Evolutionary conservation across 306 rosid species (phyloP).

Genomic region (Urtica urens): DNA sequence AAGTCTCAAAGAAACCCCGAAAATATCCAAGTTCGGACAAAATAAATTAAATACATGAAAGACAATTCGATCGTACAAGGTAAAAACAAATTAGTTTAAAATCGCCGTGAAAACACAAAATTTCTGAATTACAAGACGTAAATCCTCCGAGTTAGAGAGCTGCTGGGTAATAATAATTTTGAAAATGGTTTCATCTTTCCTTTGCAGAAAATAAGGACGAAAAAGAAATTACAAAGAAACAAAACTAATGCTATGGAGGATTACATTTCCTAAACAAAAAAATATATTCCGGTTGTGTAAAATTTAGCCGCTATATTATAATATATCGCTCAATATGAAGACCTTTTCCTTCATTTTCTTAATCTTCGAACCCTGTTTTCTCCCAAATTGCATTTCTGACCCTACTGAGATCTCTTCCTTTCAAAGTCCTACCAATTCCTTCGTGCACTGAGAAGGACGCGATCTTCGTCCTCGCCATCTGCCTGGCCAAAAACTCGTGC

Average conservation of each 20-base stretch:
- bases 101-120: neutral
- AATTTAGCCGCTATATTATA: neutral
- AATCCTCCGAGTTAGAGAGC: slow-evolving; percentile 12
- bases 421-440: slow-evolving; percentile 79
- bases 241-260: slow-evolving; percentile 9
- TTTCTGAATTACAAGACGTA: neutral
- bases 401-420: slow-evolving; percentile 85
- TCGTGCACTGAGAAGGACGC: slow-evolving; percentile 83
- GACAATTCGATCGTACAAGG: neutral
- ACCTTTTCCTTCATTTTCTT: neutral
- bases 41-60: neutral
- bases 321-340: neutral
- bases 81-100: neutral
- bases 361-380: slow-evolving; percentile 77
- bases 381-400: slow-evolving; percentile 84
- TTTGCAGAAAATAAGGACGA: neutral
- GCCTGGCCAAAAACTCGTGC: slow-evolving; percentile 71
- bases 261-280: slow-evolving; percentile 15
- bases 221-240: neutral
- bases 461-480: slow-evolving; percentile 56
- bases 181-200: no score
- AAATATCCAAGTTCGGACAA: neutral
- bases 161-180: slow-evolving; percentile 5
- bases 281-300: slow-evolving; percentile 18
- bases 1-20: no score